A percentile compares a stretch with the other conserved stretches of the same genome.
Conservation (phyloP, 1,284 basidiomycete genomes). For the Trametes hirsuta region DNA sequence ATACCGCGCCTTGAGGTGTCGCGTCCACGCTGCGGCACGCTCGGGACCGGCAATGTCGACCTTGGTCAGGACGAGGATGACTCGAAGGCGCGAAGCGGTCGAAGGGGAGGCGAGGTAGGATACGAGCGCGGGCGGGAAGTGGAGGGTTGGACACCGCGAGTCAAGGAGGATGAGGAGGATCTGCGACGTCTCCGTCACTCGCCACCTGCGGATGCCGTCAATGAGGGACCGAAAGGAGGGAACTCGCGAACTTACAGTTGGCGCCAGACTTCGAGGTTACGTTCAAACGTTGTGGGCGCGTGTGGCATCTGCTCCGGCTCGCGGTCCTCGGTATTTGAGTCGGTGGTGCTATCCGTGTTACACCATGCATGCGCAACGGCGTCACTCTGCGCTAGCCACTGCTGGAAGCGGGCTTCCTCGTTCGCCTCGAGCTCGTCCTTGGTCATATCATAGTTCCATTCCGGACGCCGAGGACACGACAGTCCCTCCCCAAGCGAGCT, state of each 20-base stretch:
- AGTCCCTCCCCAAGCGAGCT: slow-evolving; percentile 37
- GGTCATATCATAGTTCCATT: slow-evolving; percentile 82
- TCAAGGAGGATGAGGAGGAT: slow-evolving; percentile 87
- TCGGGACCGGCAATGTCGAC: slow-evolving; percentile 58
- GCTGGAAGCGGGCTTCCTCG: slow-evolving; percentile 77
- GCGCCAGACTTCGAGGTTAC: slow-evolving; percentile 91
- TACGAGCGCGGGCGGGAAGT: slow-evolving; percentile 63
- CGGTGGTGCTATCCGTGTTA: slow-evolving; percentile 26
- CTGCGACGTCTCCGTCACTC: slow-evolving; percentile 84
- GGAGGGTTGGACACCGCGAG: slow-evolving; percentile 79
- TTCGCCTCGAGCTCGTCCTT: slow-evolving; percentile 88
- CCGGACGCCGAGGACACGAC: slow-evolving; percentile 74
- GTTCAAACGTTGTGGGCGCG: slow-evolving; percentile 82
- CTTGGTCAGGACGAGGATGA: slow-evolving; percentile 86
- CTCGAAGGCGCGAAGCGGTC: slow-evolving; percentile 45
- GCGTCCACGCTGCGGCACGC: slow-evolving; percentile 64
- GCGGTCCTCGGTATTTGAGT: slow-evolving; percentile 26
- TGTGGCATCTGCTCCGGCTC: slow-evolving; percentile 47
- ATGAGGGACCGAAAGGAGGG: not conserved
- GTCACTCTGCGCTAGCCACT: slow-evolving; percentile 74
- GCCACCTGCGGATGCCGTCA: slow-evolving; percentile 60
- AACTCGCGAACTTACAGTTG: slow-evolving; percentile 65
- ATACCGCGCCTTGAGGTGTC: slow-evolving; percentile 61
- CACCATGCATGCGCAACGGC: slow-evolving; percentile 58
- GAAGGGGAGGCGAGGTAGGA: slow-evolving; percentile 44